phyloP scores from a whole-genome alignment of 768 basidiomycete species.

The Termitomyces sp. region DNA sequence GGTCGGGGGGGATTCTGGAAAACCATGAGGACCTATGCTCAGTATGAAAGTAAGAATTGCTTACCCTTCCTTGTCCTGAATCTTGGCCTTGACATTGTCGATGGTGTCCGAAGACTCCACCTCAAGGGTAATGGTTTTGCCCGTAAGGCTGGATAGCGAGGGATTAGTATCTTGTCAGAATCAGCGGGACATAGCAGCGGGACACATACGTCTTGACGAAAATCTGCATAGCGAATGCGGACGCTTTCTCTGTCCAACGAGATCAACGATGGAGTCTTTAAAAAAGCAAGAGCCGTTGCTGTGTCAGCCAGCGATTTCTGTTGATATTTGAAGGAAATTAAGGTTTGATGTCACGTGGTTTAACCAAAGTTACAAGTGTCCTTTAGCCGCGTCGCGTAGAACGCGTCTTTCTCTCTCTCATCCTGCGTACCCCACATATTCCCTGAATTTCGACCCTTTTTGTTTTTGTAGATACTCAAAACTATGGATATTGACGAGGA shows the following conservation, averaged over 20 bases:
- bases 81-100: constrained; percentile 97
- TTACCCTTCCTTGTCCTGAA: constrained; percentile 96
- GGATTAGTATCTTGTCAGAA: not conserved
- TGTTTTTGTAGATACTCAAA: not conserved
- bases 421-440: not conserved
- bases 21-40: not conserved
- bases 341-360: constrained; percentile 10
- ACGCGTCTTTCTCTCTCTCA: constrained; percentile 2
- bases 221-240: constrained; percentile 86
- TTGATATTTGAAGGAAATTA: constrained; percentile 14
- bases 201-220: constrained; percentile 90
- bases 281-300: constrained; percentile 64
- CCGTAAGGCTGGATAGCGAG: constrained; percentile 72
- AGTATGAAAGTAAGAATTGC: constrained; percentile 20
- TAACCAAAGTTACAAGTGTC: constrained; percentile 5
- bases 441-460: not conserved
- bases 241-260: constrained; percentile 91
- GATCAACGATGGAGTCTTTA: constrained; percentile 88
- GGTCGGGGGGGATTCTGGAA: constrained; percentile 84
- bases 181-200: not conserved
- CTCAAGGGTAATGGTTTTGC: constrained; percentile 98
- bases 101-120: constrained; percentile 97
- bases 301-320: constrained; percentile 14
- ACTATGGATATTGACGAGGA: constrained; percentile 62
- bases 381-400: constrained; percentile 8